Evolutionary conservation across 257 asterid genomes (phyloP).

Genomic region (Gentiana straminea): DNA sequence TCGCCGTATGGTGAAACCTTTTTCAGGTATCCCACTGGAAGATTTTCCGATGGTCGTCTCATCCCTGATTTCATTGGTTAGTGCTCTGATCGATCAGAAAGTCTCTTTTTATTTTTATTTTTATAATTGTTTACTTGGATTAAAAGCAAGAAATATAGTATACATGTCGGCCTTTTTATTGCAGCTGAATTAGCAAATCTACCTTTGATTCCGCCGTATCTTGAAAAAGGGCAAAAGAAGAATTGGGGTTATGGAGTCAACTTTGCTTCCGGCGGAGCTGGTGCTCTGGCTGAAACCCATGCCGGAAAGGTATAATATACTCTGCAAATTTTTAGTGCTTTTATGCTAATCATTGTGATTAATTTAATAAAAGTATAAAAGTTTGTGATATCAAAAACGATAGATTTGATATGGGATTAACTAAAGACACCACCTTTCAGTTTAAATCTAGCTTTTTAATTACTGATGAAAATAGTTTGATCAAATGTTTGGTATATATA

Average conservation of each 20-base stretch:
- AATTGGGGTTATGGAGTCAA: slow-evolving; percentile 33
- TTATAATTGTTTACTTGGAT: too few relatives aligned
- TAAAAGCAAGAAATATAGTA: too few relatives aligned
- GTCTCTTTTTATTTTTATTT: too few relatives aligned
- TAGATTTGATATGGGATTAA: too few relatives aligned
- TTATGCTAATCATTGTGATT: too few relatives aligned
- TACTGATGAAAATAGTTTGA: too few relatives aligned
- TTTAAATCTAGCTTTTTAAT: too few relatives aligned
- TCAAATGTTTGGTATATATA: too few relatives aligned
- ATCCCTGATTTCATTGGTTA: slow-evolving; percentile 54
- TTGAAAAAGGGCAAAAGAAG: slow-evolving; percentile 15
- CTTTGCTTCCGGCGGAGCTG: slow-evolving; percentile 74
- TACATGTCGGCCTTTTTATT: not conserved
- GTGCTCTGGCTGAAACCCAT: slow-evolving; percentile 46
- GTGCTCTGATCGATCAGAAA: not conserved
- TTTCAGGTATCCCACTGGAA: slow-evolving; percentile 50
- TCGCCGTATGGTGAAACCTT: slow-evolving; percentile 48
- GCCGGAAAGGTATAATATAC: slow-evolving; percentile 26
- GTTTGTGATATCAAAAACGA: too few relatives aligned
- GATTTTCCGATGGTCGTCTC: slow-evolving; percentile 66
- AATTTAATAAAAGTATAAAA: too few relatives aligned
- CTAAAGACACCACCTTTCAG: too few relatives aligned
- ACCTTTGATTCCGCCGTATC: slow-evolving; percentile 34
- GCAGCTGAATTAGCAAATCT: slow-evolving; percentile 48
- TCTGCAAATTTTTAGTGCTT: too few relatives aligned